Conservation (phyloP, 768 basidiomycete genomes). For the Suillus alpinus region DNA sequence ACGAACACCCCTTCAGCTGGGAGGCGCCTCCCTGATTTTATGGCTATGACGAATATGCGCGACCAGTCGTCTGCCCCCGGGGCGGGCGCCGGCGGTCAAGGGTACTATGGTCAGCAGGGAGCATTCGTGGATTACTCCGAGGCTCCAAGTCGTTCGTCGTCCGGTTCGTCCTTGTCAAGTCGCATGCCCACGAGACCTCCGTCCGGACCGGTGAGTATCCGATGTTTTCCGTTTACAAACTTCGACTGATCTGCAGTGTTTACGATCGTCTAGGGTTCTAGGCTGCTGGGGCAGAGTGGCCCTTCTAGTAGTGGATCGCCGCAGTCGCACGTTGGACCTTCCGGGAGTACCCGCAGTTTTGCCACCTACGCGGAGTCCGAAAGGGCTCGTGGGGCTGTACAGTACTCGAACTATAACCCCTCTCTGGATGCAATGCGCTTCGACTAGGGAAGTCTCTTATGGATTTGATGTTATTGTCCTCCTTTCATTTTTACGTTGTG, state of each 20-base stretch:
- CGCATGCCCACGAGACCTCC: slow-evolving; percentile 31
- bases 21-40: slow-evolving; percentile 30
- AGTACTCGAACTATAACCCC: slow-evolving; percentile 20
- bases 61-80: slow-evolving; percentile 25
- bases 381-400: slow-evolving; percentile 22
- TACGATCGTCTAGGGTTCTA: slow-evolving; percentile 20
- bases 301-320: slow-evolving; percentile 17
- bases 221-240: not conserved
- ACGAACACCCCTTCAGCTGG: slow-evolving; percentile 7
- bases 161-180: slow-evolving; percentile 31
- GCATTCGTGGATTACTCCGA: slow-evolving; percentile 22
- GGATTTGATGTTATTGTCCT: not conserved
- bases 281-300: slow-evolving; percentile 17
- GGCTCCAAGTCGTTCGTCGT: slow-evolving; percentile 29
- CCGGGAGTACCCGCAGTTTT: slow-evolving; percentile 10
- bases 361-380: slow-evolving; percentile 21
- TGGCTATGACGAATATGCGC: slow-evolving; percentile 30
- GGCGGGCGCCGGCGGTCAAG: slow-evolving; percentile 15
- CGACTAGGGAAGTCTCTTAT: slow-evolving; percentile 11
- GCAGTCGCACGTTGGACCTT: slow-evolving; percentile 14
- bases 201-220: slow-evolving; percentile 22
- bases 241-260: not conserved
- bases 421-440: slow-evolving; percentile 24
- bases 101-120: slow-evolving; percentile 23
- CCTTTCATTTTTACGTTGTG: not conserved